A percentile compares a stretch with the other conserved stretches of the same genome.
Evolutionary conservation across 2,329 filamentous ascomycete genomes (phyloP).

Genomic region (Dothideomycetes sp.): DNA sequence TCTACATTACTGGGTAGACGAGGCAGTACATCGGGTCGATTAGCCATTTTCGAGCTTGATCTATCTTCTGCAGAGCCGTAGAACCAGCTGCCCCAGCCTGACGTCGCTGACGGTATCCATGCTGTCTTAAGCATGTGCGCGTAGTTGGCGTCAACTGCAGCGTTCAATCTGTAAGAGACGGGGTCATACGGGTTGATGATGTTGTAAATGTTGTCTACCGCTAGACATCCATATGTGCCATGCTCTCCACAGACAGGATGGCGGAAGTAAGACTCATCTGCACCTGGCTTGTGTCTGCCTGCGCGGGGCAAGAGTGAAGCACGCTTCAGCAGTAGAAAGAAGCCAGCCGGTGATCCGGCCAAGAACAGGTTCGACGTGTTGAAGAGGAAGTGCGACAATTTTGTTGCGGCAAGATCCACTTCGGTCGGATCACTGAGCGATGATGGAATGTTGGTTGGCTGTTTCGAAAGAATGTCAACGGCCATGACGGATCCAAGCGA

Average conservation of each 20-base stretch:
- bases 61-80: slow-evolving; percentile 8
- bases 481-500: slow-evolving; percentile 93
- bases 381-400: slow-evolving; percentile 63
- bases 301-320: slow-evolving; percentile 62
- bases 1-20: slow-evolving; percentile 53
- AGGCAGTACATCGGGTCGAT: slow-evolving; percentile 19
- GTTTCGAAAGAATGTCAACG: slow-evolving; percentile 77
- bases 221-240: slow-evolving; percentile 77
- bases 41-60: slow-evolving; percentile 15
- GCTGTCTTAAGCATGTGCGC: slow-evolving; percentile 65
- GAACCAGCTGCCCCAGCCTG: slow-evolving; percentile 23
- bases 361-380: slow-evolving; percentile 84
- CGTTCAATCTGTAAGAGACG: slow-evolving; percentile 86
- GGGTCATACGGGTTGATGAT: slow-evolving; percentile 67
- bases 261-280: slow-evolving; percentile 39
- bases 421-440: slow-evolving; percentile 20
- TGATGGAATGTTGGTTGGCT: slow-evolving; percentile 61
- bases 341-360: slow-evolving; percentile 79
- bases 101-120: slow-evolving; percentile 63
- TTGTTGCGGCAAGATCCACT: slow-evolving; percentile 13
- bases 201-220: slow-evolving; percentile 95
- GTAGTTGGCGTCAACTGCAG: slow-evolving; percentile 73
- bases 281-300: slow-evolving; percentile 62
- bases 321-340: slow-evolving; percentile 80
- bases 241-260: slow-evolving; percentile 60